Evolutionary conservation across 345 rosid genomes (phyloP).

Genomic region (Gossypium stocksii): DNA sequence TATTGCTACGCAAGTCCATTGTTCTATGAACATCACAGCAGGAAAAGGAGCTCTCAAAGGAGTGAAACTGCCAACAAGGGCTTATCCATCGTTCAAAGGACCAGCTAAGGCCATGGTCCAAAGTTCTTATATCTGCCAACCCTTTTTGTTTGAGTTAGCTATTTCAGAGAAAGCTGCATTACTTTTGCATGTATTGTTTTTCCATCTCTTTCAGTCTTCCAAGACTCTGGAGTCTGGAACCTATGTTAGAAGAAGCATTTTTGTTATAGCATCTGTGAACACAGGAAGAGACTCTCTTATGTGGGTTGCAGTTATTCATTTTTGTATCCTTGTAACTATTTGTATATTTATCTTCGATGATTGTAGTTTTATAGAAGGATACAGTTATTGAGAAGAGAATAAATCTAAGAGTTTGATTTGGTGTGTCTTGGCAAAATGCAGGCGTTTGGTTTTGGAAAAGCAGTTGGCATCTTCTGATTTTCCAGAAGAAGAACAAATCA

Average conservation of each 20-base stretch:
- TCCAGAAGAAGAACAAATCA: conserved; percentile 66
- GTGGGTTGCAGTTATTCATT: neutral
- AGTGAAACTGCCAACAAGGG: neutral
- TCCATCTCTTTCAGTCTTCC: neutral
- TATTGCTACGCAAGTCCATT: neutral
- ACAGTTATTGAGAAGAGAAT: conserved; percentile 1
- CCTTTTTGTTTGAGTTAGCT: neutral
- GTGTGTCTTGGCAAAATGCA: conserved; percentile 27
- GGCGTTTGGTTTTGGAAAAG: conserved; percentile 65
- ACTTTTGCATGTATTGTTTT: neutral
- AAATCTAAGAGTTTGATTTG: conserved; percentile 13
- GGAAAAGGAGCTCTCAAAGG: neutral
- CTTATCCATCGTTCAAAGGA: neutral
- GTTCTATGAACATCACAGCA: neutral
- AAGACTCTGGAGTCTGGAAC: neutral
- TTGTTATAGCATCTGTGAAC: neutral
- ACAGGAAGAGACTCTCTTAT: neutral
- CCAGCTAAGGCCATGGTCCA: neutral
- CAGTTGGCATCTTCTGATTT: conserved; percentile 65
- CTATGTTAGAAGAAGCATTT: neutral
- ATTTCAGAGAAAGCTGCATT: neutral
- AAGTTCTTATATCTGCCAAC: neutral
- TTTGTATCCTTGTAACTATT: neutral
- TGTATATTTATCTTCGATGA: neutral
- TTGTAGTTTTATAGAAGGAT: neutral